Base-by-base conservation (phyloP, 768 basidiomycete genomes). In the Steccherinum ochraceum region DNA sequence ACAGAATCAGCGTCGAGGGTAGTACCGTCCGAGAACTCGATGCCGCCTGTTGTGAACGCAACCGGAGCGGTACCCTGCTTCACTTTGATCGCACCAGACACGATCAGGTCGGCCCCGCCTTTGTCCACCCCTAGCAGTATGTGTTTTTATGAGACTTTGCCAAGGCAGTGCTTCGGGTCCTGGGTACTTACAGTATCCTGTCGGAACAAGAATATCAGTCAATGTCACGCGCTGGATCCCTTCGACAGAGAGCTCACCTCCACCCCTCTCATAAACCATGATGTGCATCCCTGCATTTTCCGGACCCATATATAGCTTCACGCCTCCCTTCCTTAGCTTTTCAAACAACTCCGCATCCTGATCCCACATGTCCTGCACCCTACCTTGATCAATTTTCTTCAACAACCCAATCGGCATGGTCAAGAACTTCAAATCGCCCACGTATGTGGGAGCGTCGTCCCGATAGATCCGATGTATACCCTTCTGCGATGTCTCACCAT, bases 171-270 rank as follows among this genome's bases (percentile, higher is more conserved):
- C n/a, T n/a, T n/a, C n/a, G n/a, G n/a, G n/a, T n/a, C n/a, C n/a
- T n/a, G n/a, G n/a, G n/a, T n/a, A n/a, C n/a, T n/a, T n/a, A n/a
- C n/a, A n/a, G n/a, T n/a, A n/a, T n/a, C n/a, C n/a, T n/a, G n/a
- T n/a, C n/a, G n/a, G n/a, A n/a, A n/a, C n/a, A n/a, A n/a, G n/a
- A n/a, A n/a, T n/a, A n/a, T n/a, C n/a, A n/a, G n/a, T n/a, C n/a
- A n/a, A 24, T 35, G n/a, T n/a, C n/a, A n/a, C n/a, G n/a, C n/a
- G n/a, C n/a, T n/a, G n/a, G n/a, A n/a, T n/a, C n/a, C n/a, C n/a
- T n/a, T n/a, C n/a, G n/a, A n/a, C n/a, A n/a, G n/a, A n/a, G n/a
- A 10, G 52, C 61, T 45, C 56, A 68, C 72, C 70, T 58, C 67
- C 69, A 12, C 55, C 50, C 4, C 64, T 52, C 48, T 68, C 64